Base-by-base conservation (phyloP, 2,329 filamentous ascomycete species). In the Alternaria burnsii region DNA sequence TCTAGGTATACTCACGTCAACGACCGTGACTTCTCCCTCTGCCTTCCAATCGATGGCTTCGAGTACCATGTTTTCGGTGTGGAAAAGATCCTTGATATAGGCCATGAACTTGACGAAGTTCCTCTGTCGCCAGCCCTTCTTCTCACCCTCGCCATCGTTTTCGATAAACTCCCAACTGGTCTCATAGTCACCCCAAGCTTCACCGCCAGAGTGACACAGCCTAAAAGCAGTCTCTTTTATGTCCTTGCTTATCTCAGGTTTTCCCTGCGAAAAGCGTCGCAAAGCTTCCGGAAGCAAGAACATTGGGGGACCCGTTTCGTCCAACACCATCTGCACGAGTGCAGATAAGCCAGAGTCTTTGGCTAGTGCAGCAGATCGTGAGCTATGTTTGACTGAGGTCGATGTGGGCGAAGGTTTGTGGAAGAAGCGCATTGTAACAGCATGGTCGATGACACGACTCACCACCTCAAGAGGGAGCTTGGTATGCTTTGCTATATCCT, bases 341-440 rank as follows among this genome's bases (percentile, higher is more conserved):
- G 71, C 70, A 10, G 62, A 55, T 4, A 76, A 63, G 2, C 73
- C 75, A 1, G 66, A 20, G 18, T 67, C 66, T 34, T 68, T 65
- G 4, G 70, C 70, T 2, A 77, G 67, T 0, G 72, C 71, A 1
- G 74, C 73, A 4, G 73, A 75, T 24, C 73, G 69, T 1, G 71
- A 75, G 5, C 70, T 73, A 55, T 76, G 73, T 28, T 58, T 52
- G 28, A 77, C 66, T 14, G 44, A 65, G 16, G 30, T 55, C 12
- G 58, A 53, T 38, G 46, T 59, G 46, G 59, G 65, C 40, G 43
- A 68, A 55, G 50, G 43, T 62, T 72, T 66, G 16, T 60, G 32
- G 55, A 82, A 82, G 53, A 80, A 71, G 3, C 73, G 74, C 59
- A 76, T 71, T 0, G 76, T 78, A 9, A 74, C 67, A 18, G 73